Evolutionary conservation across 768 basidiomycete species (phyloP), one percentile per base, ranked within the genome.

Genomic region (Sarcodon sp.): DNA sequence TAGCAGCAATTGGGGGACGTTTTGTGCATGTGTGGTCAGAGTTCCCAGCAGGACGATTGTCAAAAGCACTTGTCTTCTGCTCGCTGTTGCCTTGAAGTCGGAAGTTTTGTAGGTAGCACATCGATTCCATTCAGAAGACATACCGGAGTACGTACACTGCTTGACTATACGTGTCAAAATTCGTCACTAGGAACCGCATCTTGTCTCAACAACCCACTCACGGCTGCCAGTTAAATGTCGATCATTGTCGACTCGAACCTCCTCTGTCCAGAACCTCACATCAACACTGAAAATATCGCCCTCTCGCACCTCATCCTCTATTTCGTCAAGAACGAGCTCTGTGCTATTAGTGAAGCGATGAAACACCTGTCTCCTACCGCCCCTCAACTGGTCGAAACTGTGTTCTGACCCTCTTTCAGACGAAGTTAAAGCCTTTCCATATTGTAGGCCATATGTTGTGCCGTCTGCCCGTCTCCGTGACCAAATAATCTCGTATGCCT

Each of bases 401-500:
- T 27, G 21, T 27, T 27, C 21, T 27, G 4, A 27, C 39, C 39
- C 27, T 13, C 39, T 13, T 4, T 16, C 5, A 15, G 15, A 27
- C 39, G 5, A 13, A 13, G 27, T 7, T 41, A 8, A 16, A 41
- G 39, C 4, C 15, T 16, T 4, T 2, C 39, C 7, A 38, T 38
- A 7, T 8, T 41, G 39, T 13, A 41, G 27, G 15, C 39, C 15
- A 41, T 15, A 11, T 13, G 39, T 15, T 16, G 39, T 41, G 21
- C 21, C 27, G n/a, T 27, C 39, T 4, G 15, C 27, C 1, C 39
- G 51, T 80, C 68, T 41, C 51, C 66, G 74, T 32, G 58, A 59
- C 83, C 84, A 86, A 15, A 57, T 57, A 47, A 84, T 72, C 7
- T 65, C 64, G 54, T 81, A 83, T 46, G 68, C 70, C 57, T 79